Conservation (phyloP, 768 basidiomycete species). For the Boletellus sp. region DNA sequence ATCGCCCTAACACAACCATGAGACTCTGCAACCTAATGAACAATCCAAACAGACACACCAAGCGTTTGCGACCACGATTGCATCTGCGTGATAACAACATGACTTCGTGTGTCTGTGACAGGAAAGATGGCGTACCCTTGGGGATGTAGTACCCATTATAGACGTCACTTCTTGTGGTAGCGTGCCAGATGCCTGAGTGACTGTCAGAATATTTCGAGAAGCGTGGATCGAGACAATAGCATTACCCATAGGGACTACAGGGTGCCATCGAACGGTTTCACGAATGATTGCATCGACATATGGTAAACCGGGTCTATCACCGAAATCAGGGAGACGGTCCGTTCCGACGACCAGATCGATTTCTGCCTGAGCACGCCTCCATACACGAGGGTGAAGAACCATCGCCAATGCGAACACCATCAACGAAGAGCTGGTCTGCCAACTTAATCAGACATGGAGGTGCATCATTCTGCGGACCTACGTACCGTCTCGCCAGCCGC, state of each 20-base stretch:
- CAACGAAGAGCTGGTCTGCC: neutral
- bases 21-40: too few species aligned
- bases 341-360: too few species aligned
- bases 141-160: too few species aligned
- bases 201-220: neutral
- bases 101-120: too few species aligned
- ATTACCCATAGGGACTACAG: neutral
- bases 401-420: constrained; percentile 3
- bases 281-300: constrained; percentile 4
- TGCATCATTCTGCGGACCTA: constrained; percentile 1
- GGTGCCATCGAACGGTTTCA: constrained; percentile 5
- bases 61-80: too few species aligned
- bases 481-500: neutral
- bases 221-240: neutral
- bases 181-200: too few species aligned
- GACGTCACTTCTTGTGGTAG: too few species aligned
- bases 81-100: neutral
- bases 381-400: neutral
- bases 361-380: constrained; percentile 11
- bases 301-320: constrained; percentile 9
- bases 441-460: neutral
- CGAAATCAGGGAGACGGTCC: too few species aligned
- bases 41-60: too few species aligned
- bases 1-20: too few species aligned
- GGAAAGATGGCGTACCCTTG: constrained; percentile 12